Conservation (phyloP, 2,329 filamentous ascomycete genomes). For the Neurospora sp. region DNA sequence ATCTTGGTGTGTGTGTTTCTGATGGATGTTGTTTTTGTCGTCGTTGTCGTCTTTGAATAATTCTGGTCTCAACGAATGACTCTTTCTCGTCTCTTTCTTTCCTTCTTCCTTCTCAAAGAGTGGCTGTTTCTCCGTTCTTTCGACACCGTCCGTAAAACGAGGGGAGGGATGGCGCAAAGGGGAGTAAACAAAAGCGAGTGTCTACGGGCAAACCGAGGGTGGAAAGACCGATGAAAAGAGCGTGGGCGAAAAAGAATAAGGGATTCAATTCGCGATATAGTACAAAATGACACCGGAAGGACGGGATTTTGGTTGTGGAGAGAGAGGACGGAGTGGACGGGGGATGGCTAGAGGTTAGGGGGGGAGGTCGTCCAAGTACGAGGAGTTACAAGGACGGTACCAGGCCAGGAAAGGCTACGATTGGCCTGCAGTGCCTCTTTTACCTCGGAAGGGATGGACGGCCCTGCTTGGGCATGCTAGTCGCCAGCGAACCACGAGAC, state of each 20-base stretch:
- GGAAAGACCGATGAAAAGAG: not conserved
- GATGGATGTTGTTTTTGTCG: not conserved
- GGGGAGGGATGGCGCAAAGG: not conserved
- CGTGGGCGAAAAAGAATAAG: not conserved
- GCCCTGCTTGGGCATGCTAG: not conserved
- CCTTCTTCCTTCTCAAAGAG: not conserved
- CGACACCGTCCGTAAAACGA: not conserved
- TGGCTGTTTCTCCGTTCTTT: not conserved
- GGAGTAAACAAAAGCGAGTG: not conserved
- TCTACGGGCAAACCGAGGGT: not conserved
- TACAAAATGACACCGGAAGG: not conserved
- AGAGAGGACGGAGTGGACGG: not conserved
- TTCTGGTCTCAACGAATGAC: not conserved
- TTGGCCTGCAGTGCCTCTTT: not conserved
- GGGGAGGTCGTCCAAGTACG: not conserved
- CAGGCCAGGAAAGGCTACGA: not conserved
- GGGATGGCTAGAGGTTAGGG: not conserved
- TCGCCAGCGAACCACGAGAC: not conserved
- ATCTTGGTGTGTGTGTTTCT: slow-evolving; percentile 6
- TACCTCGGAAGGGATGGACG: not conserved
- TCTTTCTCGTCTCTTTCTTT: not conserved
- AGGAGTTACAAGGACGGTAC: not conserved
- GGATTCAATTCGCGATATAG: not conserved
- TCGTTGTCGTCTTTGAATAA: not conserved
- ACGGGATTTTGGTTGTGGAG: not conserved